Percentiles rank a stretch among this genome's conserved stretches.
These are phyloP conservation scores for Chenopodium suecicum DNA, from an alignment of 148 eudicot species.

Conservation along the genomic window DNA sequence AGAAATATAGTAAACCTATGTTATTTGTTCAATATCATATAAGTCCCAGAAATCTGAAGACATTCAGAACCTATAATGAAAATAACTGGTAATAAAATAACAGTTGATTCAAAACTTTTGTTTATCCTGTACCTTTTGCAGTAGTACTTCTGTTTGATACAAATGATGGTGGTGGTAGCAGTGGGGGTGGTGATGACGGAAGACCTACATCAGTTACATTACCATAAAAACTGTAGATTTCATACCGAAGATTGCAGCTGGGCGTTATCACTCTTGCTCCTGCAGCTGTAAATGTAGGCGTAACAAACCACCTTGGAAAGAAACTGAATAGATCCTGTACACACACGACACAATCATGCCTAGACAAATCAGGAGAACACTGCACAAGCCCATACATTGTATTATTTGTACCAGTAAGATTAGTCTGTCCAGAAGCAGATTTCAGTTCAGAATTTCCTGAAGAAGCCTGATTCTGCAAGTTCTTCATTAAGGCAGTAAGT, in stretches of 20 bases:
- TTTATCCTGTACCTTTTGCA: constrained; percentile 3
- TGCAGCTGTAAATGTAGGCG: constrained; percentile 13
- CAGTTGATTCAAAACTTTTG: neutral
- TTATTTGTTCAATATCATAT: neutral
- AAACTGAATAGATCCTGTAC: neutral
- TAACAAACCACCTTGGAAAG: neutral
- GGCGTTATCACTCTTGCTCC: constrained; percentile 31
- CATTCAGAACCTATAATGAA: too few relatives aligned
- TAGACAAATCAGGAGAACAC: constrained; percentile 28
- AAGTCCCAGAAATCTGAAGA: neutral
- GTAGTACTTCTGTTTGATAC: constrained; percentile 4
- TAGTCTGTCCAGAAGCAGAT: constrained; percentile 26
- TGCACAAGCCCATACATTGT: constrained; percentile 30
- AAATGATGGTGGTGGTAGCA: neutral
- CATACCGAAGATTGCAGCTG: constrained; percentile 36
- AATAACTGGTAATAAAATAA: neutral
- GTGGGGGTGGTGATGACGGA: neutral
- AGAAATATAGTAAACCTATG: neutral
- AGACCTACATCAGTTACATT: constrained; percentile 15
- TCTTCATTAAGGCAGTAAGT: neutral
- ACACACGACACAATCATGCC: constrained; percentile 22
- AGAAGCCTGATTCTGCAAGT: constrained; percentile 20
- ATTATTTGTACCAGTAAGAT: neutral
- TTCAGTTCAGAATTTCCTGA: constrained; percentile 28
- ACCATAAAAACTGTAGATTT: constrained; percentile 27